Evolutionary conservation across 345 rosid genomes (phyloP).

Genomic region (Eucalyptus caleyi): DNA sequence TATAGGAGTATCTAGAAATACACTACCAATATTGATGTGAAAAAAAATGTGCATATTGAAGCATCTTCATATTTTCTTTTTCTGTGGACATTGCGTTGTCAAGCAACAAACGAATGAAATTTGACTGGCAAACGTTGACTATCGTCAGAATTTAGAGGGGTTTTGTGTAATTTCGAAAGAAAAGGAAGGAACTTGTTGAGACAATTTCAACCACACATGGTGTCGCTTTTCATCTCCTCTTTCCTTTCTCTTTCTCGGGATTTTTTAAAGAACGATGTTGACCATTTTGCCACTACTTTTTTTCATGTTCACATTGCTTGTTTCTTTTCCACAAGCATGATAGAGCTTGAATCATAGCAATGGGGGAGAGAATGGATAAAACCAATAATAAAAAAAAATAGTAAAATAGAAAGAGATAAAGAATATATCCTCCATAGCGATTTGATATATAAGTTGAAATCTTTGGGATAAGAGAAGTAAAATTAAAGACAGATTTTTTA

Average conservation of each 20-base stretch:
- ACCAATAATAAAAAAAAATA: not conserved
- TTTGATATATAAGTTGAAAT: not conserved
- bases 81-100: too few species aligned
- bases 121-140: not conserved
- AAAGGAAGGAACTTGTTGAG: not conserved
- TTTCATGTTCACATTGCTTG: not conserved
- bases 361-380: not conserved
- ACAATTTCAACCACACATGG: not conserved
- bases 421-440: not conserved
- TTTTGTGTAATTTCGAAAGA: not conserved
- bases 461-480: not conserved
- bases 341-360: not conserved
- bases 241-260: not conserved
- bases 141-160: not conserved
- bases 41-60: too few species aligned
- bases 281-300: not conserved
- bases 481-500: not conserved
- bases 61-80: too few species aligned
- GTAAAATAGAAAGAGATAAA: not conserved
- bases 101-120: not conserved
- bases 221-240: not conserved
- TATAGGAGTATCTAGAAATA: too few species aligned
- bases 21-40: too few species aligned
- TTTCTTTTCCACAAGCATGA: not conserved
- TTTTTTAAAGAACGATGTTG: not conserved